phyloP scores from a whole-genome alignment of 2,329 filamentous ascomycete species.

The Beauveria sp. region DNA sequence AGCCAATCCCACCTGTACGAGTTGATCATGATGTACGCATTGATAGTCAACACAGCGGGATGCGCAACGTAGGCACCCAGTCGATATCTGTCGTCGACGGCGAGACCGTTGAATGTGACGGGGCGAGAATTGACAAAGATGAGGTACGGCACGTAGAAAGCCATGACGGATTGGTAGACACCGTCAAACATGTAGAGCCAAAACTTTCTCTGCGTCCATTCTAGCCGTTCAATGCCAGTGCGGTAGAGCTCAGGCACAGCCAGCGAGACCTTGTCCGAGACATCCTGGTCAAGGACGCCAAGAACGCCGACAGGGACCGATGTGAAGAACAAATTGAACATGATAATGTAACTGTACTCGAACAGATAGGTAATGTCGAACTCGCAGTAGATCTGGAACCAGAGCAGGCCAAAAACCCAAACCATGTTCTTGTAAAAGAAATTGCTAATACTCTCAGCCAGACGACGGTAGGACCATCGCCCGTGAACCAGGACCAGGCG shows the following conservation, averaged over 20 bases:
- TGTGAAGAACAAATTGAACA: conserved; percentile 96
- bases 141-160: conserved; percentile 87
- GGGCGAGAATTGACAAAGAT: conserved; percentile 64
- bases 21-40: conserved; percentile 91
- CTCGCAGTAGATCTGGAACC: conserved; percentile 93
- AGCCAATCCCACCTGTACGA: conserved; percentile 98
- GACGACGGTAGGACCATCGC: conserved; percentile 89
- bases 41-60: conserved; percentile 80
- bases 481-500: conserved; percentile 83
- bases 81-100: conserved; percentile 70
- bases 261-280: conserved; percentile 86
- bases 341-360: conserved; percentile 94
- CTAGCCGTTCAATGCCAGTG: conserved; percentile 86
- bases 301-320: conserved; percentile 91
- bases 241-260: conserved; percentile 94
- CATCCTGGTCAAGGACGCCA: conserved; percentile 95
- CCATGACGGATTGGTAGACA: conserved; percentile 86
- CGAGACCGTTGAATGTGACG: conserved; percentile 63
- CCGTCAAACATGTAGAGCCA: conserved; percentile 96
- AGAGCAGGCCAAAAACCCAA: conserved; percentile 94
- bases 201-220: conserved; percentile 95
- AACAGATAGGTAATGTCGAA: conserved; percentile 96
- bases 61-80: conserved; percentile 84
- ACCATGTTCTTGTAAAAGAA: conserved; percentile 99
- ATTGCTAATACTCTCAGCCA: conserved; percentile 91